Percentiles rank a stretch among this genome's conserved stretches.
phyloP scores from a whole-genome alignment of 805 yeast species.

The Barnettozyma siamensis region DNA sequence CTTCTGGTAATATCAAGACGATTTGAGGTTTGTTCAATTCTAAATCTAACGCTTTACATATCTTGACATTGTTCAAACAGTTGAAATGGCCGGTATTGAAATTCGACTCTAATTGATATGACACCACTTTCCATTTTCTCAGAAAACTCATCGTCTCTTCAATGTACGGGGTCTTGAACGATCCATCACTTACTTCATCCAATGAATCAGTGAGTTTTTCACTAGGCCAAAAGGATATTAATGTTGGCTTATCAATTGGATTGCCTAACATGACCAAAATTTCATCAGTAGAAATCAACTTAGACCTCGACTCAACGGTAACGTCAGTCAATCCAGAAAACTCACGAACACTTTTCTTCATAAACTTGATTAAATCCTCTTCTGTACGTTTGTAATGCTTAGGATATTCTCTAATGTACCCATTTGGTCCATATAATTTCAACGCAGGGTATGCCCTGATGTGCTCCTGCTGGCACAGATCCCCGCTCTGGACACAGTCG shows the following conservation, averaged over 20 bases:
- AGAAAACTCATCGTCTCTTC: slow-evolving; percentile 46
- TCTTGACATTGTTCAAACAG: slow-evolving; percentile 43
- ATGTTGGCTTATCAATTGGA: slow-evolving; percentile 39
- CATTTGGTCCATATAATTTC: slow-evolving; percentile 60
- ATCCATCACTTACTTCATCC: slow-evolving; percentile 18
- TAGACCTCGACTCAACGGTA: slow-evolving; percentile 36
- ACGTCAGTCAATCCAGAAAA: slow-evolving; percentile 33
- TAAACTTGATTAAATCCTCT: slow-evolving; percentile 46
- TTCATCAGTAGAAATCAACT: slow-evolving; percentile 33
- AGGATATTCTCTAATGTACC: slow-evolving; percentile 44
- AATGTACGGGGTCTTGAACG: slow-evolving; percentile 37
- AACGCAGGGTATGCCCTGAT: slow-evolving; percentile 66
- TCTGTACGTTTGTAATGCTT: slow-evolving; percentile 37
- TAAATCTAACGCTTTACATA: slow-evolving; percentile 51
- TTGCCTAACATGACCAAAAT: slow-evolving; percentile 41
- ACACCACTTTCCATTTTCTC: slow-evolving; percentile 51
- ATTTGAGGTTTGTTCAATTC: slow-evolving; percentile 35
- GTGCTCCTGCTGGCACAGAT: slow-evolving; percentile 66
- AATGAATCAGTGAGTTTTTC: slow-evolving; percentile 29
- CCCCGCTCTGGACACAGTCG: slow-evolving; percentile 82
- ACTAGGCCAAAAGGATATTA: slow-evolving; percentile 66
- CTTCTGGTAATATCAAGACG: slow-evolving; percentile 48
- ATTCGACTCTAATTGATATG: slow-evolving; percentile 38
- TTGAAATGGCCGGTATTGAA: slow-evolving; percentile 51
- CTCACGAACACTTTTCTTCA: slow-evolving; percentile 48